Conservation (phyloP, 2,329 filamentous ascomycete species). For the Fusarium mangiferae region DNA sequence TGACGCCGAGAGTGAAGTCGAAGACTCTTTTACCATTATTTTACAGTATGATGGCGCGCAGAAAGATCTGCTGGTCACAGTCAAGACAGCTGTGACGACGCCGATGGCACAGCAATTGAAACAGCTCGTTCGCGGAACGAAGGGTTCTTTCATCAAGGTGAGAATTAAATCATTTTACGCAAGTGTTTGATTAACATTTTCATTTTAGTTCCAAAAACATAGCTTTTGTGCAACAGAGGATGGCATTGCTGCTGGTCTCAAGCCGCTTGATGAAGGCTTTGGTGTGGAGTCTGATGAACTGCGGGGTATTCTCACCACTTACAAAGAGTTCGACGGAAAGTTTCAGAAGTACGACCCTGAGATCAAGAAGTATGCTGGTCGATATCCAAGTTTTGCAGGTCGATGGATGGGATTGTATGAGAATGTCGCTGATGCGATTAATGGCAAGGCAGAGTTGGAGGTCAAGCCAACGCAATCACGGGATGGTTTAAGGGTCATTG, state of each 20-base stretch:
- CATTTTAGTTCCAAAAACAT: slow-evolving; percentile 62
- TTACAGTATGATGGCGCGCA: slow-evolving; percentile 62
- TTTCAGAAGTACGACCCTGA: slow-evolving; percentile 46
- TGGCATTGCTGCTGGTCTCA: slow-evolving; percentile 23
- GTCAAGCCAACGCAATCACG: slow-evolving; percentile 53
- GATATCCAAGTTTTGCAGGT: slow-evolving; percentile 52
- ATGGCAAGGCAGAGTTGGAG: slow-evolving; percentile 50
- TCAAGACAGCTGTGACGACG: slow-evolving; percentile 31
- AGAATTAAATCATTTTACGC: background rate
- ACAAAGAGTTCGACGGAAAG: slow-evolving; percentile 47
- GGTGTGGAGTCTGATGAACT: slow-evolving; percentile 34
- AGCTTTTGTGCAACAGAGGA: slow-evolving; percentile 49
- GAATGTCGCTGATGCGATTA: slow-evolving; percentile 52
- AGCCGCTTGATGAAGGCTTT: slow-evolving; percentile 27
- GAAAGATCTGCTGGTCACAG: slow-evolving; percentile 44
- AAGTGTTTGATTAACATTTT: slow-evolving; percentile 47
- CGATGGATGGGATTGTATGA: slow-evolving; percentile 54
- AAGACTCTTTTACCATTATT: slow-evolving; percentile 65
- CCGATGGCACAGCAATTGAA: slow-evolving; percentile 35
- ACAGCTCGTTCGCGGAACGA: slow-evolving; percentile 30
- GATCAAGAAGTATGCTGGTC: slow-evolving; percentile 49
- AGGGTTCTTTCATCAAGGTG: slow-evolving; percentile 37
- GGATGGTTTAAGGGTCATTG: slow-evolving; percentile 50
- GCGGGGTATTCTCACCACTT: slow-evolving; percentile 49
- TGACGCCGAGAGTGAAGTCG: slow-evolving; percentile 45